These are phyloP conservation scores for Pholiota adiposa DNA, from an alignment of 1,284 basidiomycete genomes.

Conservation along the genomic window DNA sequence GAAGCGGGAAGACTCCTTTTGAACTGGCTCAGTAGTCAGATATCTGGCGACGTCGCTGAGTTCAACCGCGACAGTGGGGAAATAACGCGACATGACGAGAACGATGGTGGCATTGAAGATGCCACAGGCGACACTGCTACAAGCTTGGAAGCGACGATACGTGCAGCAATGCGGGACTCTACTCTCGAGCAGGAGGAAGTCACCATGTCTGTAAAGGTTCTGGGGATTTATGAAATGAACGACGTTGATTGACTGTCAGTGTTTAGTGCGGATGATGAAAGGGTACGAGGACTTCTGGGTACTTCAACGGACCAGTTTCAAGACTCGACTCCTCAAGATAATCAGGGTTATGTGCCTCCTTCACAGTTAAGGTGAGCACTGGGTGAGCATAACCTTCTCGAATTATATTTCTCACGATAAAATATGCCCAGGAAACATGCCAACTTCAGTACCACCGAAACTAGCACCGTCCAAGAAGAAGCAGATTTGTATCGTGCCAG, in stretches of 20 bases:
- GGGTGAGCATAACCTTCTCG: neutral
- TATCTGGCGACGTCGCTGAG: conserved; percentile 1
- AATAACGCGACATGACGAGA: neutral
- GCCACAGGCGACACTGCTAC: neutral
- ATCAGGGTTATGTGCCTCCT: conserved; percentile 17
- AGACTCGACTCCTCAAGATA: neutral
- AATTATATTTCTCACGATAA: neutral
- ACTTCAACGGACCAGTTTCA: neutral
- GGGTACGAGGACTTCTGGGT: neutral
- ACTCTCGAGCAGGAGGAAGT: conserved; percentile 30
- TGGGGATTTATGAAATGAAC: neutral
- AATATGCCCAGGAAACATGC: conserved; percentile 27
- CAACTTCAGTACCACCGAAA: conserved; percentile 31
- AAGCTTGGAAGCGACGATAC: neutral
- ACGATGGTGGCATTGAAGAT: neutral
- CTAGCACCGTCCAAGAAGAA: conserved; percentile 31
- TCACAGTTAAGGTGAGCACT: conserved; percentile 21
- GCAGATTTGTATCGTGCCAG: conserved; percentile 27
- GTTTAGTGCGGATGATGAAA: conserved; percentile 8
- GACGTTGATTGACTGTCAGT: neutral
- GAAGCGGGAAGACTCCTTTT: conserved; percentile 30
- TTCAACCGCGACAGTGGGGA: too few relatives aligned
- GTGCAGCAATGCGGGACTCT: conserved; percentile 18
- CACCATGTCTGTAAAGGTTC: conserved; percentile 23
- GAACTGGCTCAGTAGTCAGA: conserved; percentile 32